Base-by-base conservation (phyloP, 495 filamentous ascomycete species). In the Hypoxylon intermedium region DNA sequence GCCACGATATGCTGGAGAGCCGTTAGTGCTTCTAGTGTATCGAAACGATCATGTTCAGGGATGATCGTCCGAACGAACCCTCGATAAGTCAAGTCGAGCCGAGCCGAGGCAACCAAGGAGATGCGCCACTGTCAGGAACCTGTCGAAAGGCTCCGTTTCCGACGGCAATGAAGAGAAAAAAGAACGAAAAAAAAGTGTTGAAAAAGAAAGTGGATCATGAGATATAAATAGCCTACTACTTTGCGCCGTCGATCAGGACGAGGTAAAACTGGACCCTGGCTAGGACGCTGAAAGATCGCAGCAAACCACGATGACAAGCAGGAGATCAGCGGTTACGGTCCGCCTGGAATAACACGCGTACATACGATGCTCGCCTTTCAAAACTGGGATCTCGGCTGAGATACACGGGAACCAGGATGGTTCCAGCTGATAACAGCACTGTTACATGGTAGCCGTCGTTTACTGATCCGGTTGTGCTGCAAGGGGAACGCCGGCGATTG, bases 211-310 rank as follows among this genome's bases (percentile, higher is more conserved):
- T 54, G 37, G 48, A 43, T 33, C 43, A 55, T 18, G 19, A 54
- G 50, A 68, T 62, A 68, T 65, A 63, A 62, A 66, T 62, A 62
- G 62, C 57, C 49, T 52, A n/a, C n/a, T n/a, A n/a, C n/a, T 31
- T 49, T 54, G 62, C 47, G 41, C 46, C 47, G 66, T 65, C 51
- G 45, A 55, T 68, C 63, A 65, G 58, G 57, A 61, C 42, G 46
- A 66, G 37, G 56, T 67, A 65, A 60, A 68, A 68, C 65, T 58
- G 42, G 58, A 65, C 38, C 54, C 63, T 65, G 38, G 47, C 28
- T 53, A 50, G 49, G 20, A 58, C 53, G 38, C 38, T 43, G 49
- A 55, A 60, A 63, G 63, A 67, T 64, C 53, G 49, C 43, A 51
- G 51, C 48, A 54, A 65, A 52, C 43, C 31, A 47, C 40, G 52